Base-by-base conservation (phyloP, 257 asterid genomes). In the Penstemon eatonii region DNA sequence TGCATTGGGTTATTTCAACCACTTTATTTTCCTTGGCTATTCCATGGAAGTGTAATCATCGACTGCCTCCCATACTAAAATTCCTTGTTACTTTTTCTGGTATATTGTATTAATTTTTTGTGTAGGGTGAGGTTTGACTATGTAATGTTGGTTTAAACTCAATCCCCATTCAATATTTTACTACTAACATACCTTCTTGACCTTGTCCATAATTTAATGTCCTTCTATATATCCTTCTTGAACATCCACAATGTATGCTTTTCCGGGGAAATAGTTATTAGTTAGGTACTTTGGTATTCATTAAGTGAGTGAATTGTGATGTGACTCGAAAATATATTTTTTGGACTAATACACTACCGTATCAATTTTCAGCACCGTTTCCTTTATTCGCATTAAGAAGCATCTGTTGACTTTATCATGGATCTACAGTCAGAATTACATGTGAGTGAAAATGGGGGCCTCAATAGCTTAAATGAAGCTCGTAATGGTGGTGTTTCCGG, bases 401-500 rank as follows among this genome's bases (percentile, higher is more conserved):
- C 58, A 56, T 63, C 66, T 68, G 12, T 43, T 74, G 68, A 75
- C 67, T 73, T 69, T 57, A 58, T 78, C 71, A 92, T 90, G 98
- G 86, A 88, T 78, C 75, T 78, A 68, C 83, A 78, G 71, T 74
- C 84, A 33, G 86, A 80, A 64, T 74, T 59, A 45, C 70, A 46
- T 58, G 79, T 47, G 42, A 73, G 71, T 73, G 91, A 77, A 82
- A 82, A 78, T 49, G 82, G 76, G 36, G 86, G 78, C 37, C 66
- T 70, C 12, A 73, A 72, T 73, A 76, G 84, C 66, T 58, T 82
- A 45, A 67, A 65, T 73, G 89, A 77, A 71, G 79, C 66, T 71
- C 75, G 70, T 55, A 81, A 81, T 73, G 83, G 84, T 11, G 74
- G 76, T 63, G 73, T 83, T 74, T 80, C 85, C 60, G 93, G 87